Base-by-base conservation (phyloP, 768 basidiomycete species). In the Amanita rubescens region DNA sequence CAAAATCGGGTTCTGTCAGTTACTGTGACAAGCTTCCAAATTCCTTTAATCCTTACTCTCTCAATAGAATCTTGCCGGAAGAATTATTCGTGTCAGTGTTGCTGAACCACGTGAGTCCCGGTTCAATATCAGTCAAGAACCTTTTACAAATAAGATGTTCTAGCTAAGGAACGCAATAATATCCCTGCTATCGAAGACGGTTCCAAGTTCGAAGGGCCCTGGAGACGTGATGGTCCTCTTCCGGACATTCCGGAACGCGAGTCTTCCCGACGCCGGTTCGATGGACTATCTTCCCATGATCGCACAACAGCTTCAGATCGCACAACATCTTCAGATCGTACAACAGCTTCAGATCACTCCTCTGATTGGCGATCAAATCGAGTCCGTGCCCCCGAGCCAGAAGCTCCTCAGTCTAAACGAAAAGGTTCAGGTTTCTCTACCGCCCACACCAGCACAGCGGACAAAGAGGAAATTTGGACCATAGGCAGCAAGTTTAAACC, bases 51-150 rank as follows among this genome's bases (percentile, higher is more conserved):
- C 41, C 42, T 50, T 51, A 34, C 54, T 30, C 35, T 19, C 8
- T 42, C 24, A 32, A 9, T 57, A 93, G 84, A 75, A 66, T 59
- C 75, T 98, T 44, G 81, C 84, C 19, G 90, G 91, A 20, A 79
- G 96, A 55, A 81, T 77, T 17, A 75, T 99, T 57, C 81, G 96
- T 55, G 85, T 97, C 55, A 93, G 87, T 67, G 96, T 99, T 44
- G 96, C 96, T 8, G 96, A 98, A 65, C 87, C 94, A 60, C 91
- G 93, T 95, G 66, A 76, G 90, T 81, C n/a, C 41, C 46, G n/a
- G 27, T 20, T 30, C 25, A 4, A 55, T 25, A n/a, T 27, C 32
- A 27, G 51, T 22, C 37, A 30, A 14, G 45, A 47, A 32, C 53
- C 27, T 48, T 59, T 30, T 39, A n/a, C n/a, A n/a, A n/a, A n/a